Conservation (phyloP, 352 stramenopile species). For the Pythium myriotylum region DNA sequence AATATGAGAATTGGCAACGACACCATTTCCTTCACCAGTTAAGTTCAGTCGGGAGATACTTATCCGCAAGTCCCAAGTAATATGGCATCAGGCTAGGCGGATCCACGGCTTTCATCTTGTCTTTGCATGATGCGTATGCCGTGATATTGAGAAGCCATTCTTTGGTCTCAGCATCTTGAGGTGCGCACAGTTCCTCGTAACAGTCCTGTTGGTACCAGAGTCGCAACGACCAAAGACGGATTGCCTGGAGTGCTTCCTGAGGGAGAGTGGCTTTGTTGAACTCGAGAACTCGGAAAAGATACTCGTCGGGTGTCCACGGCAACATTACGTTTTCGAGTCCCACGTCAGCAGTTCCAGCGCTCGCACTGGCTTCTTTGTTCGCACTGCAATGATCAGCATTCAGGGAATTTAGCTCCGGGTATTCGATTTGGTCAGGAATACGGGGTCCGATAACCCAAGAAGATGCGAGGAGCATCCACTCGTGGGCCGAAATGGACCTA, state of each 20-base stretch:
- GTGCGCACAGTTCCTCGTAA: constrained; percentile 49
- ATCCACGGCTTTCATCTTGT: constrained; percentile 37
- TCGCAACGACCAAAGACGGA: constrained; percentile 81
- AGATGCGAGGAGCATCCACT: constrained; percentile 68
- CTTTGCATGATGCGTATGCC: constrained; percentile 45
- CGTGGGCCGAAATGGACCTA: constrained; percentile 66
- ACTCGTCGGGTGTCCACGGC: constrained; percentile 82
- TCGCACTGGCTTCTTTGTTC: background rate
- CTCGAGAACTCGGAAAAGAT: constrained; percentile 68
- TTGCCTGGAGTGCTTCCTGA: constrained; percentile 54
- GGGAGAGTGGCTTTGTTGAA: constrained; percentile 66
- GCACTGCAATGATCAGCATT: constrained; percentile 58
- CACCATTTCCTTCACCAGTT: constrained; percentile 63
- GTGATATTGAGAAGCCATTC: constrained; percentile 64
- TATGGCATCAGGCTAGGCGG: constrained; percentile 57
- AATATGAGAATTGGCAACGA: too few species aligned
- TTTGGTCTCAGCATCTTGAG: constrained; percentile 60
- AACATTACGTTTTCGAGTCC: constrained; percentile 50
- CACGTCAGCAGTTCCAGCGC: background rate
- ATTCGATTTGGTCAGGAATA: constrained; percentile 68
- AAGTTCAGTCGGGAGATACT: constrained; percentile 69
- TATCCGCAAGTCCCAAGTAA: constrained; percentile 66
- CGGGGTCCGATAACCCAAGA: constrained; percentile 64
- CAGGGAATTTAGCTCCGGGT: constrained; percentile 61
- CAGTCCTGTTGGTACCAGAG: constrained; percentile 62